Base-by-base conservation (phyloP, 345 rosid genomes). In the Isatis tinctoria region DNA sequence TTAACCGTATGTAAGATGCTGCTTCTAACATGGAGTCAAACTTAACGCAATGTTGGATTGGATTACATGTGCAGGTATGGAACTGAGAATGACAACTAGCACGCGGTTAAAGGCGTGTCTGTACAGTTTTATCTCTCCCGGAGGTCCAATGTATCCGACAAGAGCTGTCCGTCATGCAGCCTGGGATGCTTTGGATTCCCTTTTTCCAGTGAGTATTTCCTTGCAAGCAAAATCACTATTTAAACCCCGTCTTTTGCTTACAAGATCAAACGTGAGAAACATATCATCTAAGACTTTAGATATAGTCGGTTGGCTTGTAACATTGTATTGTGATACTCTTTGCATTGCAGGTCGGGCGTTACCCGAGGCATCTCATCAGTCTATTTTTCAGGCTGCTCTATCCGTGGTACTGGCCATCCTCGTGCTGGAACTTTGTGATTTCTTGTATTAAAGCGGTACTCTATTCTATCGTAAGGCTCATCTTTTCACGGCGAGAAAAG, bases 371-470 rank as follows among this genome's bases (percentile, higher is more conserved):
- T 74, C 81, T 95, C n/a, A 95, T 95, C n/a, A 95, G 98, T 52
- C 67, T 95, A 72, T 92, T 92, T 75, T 95, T 95, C 68, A 82
- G 99, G 60, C 82, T 95, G 79, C 74, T 92, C 17, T 95, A 95
- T 77, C 99, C 99, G 26, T 92, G 99, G 99, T 92, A 84, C 75
- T 95, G 99, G 99, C 98, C 98, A 0, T 95, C 98, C 10, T 96
- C 99, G 1, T 96, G 99, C 72, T 92, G 97, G 96, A 89, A 90
- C 86, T 89, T 95, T 60, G 32, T 88, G 61, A 48, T 88, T 45
- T 84, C 97, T 33, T 90, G 96, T 82, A 70, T 92, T 18, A 87
- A 75, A 69, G 88, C 89, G 0, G 80, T 89, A 18, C 78, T 90
- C 13, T 80, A 68, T 74, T 82, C 96, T 9, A 11, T 87, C 3